Evolutionary conservation across 139 green algal genomes (phyloP).

Genomic region (Picochlorum sp.): DNA sequence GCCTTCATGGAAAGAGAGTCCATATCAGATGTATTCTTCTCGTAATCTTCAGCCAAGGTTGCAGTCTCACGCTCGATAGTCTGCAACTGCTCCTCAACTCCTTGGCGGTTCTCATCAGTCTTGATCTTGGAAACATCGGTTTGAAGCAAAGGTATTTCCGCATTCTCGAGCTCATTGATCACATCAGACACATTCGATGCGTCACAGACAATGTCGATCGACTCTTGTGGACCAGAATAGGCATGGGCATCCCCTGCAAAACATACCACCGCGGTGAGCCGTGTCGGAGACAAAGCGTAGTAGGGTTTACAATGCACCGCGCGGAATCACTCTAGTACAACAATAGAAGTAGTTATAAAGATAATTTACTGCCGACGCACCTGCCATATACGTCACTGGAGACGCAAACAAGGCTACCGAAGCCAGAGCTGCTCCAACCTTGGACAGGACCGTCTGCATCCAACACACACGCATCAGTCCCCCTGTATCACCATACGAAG

Average conservation of each 20-base stretch:
- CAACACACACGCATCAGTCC: no score
- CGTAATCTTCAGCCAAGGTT: background rate
- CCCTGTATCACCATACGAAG: no score
- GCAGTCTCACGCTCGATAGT: constrained; percentile 7
- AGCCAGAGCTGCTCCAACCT: no score
- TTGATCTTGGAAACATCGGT: background rate
- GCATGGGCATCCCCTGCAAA: background rate
- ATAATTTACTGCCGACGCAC: no score
- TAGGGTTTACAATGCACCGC: no score
- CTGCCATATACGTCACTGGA: no score
- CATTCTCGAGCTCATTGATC: constrained; percentile 2
- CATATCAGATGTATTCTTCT: background rate
- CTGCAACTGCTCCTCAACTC: constrained; percentile 5
- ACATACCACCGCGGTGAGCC: no score
- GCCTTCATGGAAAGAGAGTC: constrained; percentile 1
- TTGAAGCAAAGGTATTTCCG: constrained; percentile 4
- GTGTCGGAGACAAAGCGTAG: no score
- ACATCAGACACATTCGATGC: background rate
- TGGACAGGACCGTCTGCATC: no score
- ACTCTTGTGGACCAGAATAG: background rate
- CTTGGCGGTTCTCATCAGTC: background rate
- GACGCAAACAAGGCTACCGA: no score
- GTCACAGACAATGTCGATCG: constrained; percentile 1
- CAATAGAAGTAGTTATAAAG: no score
- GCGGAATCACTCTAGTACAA: no score